A percentile compares a stretch with the other conserved stretches of the same genome.
These are phyloP conservation scores for Eragrostis tef DNA, from an alignment of 202 grass and related monocot species.

Conservation along the genomic window DNA sequence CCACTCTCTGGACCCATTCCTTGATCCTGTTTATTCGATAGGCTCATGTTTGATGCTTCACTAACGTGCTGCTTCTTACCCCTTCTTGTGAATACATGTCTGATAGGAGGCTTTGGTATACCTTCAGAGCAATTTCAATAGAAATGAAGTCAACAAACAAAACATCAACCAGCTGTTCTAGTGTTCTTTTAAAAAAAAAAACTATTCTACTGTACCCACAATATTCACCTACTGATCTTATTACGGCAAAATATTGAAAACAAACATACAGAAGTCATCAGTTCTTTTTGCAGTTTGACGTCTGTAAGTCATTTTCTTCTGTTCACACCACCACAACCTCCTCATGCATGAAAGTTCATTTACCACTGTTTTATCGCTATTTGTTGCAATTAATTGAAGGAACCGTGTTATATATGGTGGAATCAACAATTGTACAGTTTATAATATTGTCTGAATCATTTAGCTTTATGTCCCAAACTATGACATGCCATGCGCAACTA, in stretches of 20 bases:
- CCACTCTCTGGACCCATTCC: conserved; percentile 3
- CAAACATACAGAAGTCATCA: not conserved
- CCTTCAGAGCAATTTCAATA: conserved; percentile 19
- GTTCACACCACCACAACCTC: not conserved
- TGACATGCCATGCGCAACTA: not conserved
- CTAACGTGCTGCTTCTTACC: conserved; percentile 6
- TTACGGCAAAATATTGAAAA: not conserved
- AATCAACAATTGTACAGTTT: not conserved
- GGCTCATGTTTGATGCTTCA: not conserved
- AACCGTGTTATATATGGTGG: not conserved
- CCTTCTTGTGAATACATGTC: conserved; percentile 36
- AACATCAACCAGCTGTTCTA: not conserved
- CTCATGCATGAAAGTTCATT: not conserved
- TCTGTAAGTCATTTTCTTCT: not conserved
- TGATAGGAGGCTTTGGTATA: conserved; percentile 38
- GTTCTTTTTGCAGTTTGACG: not conserved
- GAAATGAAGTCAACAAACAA: conserved; percentile 26
- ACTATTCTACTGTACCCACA: not conserved
- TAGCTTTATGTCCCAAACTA: not conserved
- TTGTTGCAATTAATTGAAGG: not conserved
- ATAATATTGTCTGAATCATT: not conserved
- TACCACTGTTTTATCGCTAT: not conserved
- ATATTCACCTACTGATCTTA: not conserved
- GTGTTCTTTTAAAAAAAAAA: not conserved
- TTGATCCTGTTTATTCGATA: conserved; percentile 34